Evolutionary conservation across 306 rosid species (phyloP).

Genomic region (Vigna radiata): DNA sequence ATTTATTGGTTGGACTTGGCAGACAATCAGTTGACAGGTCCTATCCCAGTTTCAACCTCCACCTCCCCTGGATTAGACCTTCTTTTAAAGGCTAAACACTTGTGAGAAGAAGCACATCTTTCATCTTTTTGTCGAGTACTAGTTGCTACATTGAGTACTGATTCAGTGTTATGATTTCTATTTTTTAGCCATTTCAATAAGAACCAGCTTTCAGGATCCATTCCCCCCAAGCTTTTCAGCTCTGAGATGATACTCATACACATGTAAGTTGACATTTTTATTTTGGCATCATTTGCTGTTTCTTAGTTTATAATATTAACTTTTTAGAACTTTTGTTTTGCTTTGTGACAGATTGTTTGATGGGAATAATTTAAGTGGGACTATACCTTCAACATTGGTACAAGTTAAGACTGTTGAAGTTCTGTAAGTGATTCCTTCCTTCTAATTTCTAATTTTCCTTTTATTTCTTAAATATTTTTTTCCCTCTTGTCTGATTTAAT

Average conservation of each 20-base stretch:
- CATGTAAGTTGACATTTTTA: slow-evolving; percentile 60
- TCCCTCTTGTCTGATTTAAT: background rate
- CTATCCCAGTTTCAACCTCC: slow-evolving; percentile 73
- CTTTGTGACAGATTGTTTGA: slow-evolving; percentile 71
- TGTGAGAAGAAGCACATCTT: slow-evolving; percentile 57
- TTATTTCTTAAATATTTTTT: slow-evolving; percentile 12
- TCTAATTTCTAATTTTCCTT: background rate
- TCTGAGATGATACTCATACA: slow-evolving; percentile 82
- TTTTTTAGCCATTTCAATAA: slow-evolving; percentile 93
- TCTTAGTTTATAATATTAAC: slow-evolving; percentile 15
- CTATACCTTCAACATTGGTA: slow-evolving; percentile 74
- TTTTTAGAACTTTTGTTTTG: slow-evolving; percentile 34
- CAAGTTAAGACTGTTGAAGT: slow-evolving; percentile 85
- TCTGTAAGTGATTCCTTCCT: slow-evolving; percentile 77
- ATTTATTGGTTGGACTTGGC: slow-evolving; percentile 92
- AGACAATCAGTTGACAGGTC: slow-evolving; percentile 74
- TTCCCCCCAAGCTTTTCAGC: slow-evolving; percentile 73
- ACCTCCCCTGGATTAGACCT: slow-evolving; percentile 76
- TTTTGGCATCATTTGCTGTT: background rate
- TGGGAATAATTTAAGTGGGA: slow-evolving; percentile 70
- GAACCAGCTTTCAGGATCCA: slow-evolving; percentile 84
- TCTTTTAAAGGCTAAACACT: slow-evolving; percentile 81
- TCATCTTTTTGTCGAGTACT: background rate
- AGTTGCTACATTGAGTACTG: slow-evolving; percentile 10
- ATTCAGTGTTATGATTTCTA: slow-evolving; percentile 24